A percentile compares a stretch with the other conserved stretches of the same genome.
These are phyloP conservation scores for Pseudopyricularia cyperi DNA, from an alignment of 2,329 filamentous ascomycete species.

Conservation along the genomic window DNA sequence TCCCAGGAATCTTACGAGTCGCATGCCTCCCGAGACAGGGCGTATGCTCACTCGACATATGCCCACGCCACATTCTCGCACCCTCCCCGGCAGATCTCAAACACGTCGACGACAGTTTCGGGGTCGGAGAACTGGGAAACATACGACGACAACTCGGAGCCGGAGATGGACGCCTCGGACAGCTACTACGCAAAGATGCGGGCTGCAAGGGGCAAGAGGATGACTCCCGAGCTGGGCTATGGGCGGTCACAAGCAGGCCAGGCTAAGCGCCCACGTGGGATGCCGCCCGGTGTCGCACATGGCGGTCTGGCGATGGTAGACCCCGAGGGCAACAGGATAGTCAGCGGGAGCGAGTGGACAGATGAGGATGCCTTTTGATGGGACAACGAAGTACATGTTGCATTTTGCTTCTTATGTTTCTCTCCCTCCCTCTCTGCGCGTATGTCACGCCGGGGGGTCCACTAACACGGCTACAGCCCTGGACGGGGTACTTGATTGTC, in stretches of 20 bases:
- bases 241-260: constrained; percentile 22
- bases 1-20: constrained; percentile 1
- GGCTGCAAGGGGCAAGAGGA: constrained; percentile 54
- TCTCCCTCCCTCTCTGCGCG: not conserved
- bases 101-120: constrained; percentile 62
- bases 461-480: no score
- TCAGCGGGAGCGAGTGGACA: constrained; percentile 55
- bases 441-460: not conserved
- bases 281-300: constrained; percentile 33
- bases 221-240: constrained; percentile 34
- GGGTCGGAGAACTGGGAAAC: constrained; percentile 98
- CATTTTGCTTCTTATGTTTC: not conserved
- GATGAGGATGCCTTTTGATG: constrained; percentile 47
- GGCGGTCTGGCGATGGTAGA: constrained; percentile 37
- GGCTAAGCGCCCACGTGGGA: constrained; percentile 39
- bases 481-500: not conserved
- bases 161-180: constrained; percentile 62
- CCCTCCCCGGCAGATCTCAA: constrained; percentile 54
- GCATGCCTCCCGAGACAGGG: constrained; percentile 2
- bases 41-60: constrained; percentile 18
- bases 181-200: constrained; percentile 70
- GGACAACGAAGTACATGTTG: constrained; percentile 7
- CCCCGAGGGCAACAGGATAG: constrained; percentile 46
- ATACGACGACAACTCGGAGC: constrained; percentile 73
- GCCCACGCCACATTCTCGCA: constrained; percentile 22